Evolutionary conservation across 75 land plant genomes (phyloP).

Genomic region (Adiantum capillusveneris): DNA sequence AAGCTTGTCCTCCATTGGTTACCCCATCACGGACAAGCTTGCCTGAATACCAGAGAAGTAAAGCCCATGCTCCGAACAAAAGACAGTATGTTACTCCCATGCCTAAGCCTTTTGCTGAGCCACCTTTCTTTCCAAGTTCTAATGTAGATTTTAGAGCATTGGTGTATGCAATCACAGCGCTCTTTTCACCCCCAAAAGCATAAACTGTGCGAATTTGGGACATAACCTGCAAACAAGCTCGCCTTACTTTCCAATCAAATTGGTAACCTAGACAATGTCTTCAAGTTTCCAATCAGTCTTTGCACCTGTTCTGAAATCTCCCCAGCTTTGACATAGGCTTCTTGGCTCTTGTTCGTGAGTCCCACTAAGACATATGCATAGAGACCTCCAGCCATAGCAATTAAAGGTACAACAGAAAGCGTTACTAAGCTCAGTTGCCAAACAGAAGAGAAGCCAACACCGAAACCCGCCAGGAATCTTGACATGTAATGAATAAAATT

Average conservation of each 20-base stretch:
- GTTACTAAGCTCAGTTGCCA: conserved; percentile 61
- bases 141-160: conserved; percentile 51
- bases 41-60: conserved; percentile 90
- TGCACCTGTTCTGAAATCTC: conserved; percentile 51
- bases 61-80: conserved; percentile 83
- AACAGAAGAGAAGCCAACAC: conserved; percentile 43
- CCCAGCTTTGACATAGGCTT: conserved; percentile 41
- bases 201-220: conserved; percentile 69
- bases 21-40: conserved; percentile 58
- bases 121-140: conserved; percentile 55
- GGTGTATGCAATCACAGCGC: conserved; percentile 54
- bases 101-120: conserved; percentile 78
- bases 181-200: conserved; percentile 79
- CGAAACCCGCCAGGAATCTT: conserved; percentile 50
- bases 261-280: no score
- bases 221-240: conserved; percentile 58
- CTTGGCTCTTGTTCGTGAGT: conserved; percentile 40
- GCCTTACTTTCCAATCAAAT: conserved; percentile 91
- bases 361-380: conserved; percentile 32
- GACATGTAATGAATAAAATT: conserved; percentile 61
- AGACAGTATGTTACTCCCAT: conserved; percentile 74
- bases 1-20: conserved; percentile 93
- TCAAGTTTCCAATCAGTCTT: no score
- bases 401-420: conserved; percentile 52
- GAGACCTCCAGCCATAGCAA: conserved; percentile 48